Conservation (phyloP, 2,329 filamentous ascomycete species). For the Drechslerella dactyloides region DNA sequence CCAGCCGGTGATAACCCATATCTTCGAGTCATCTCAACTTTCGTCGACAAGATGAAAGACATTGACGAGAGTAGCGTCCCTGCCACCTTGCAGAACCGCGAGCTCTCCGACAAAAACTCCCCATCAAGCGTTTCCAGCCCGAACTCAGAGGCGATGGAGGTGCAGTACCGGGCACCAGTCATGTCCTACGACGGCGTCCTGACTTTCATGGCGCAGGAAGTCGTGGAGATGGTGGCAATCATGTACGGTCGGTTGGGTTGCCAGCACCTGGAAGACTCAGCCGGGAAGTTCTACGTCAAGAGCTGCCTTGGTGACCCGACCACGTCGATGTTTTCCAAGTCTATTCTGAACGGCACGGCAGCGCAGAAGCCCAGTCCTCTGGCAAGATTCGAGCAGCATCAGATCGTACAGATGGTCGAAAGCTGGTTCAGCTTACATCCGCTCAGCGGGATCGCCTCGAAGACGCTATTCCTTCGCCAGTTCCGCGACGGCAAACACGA, state of each 20-base stretch:
- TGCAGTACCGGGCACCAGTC: slow-evolving; percentile 40
- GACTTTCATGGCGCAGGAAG: slow-evolving; percentile 49
- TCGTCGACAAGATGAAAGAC: slow-evolving; percentile 33
- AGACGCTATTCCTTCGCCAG: slow-evolving; percentile 51
- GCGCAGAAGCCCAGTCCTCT: slow-evolving; percentile 36
- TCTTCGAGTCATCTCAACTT: slow-evolving; percentile 34
- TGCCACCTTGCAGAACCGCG: slow-evolving; percentile 32
- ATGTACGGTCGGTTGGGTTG: slow-evolving; percentile 50
- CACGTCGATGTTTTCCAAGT: slow-evolving; percentile 28
- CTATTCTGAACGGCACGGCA: slow-evolving; percentile 32
- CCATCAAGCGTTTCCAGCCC: slow-evolving; percentile 42
- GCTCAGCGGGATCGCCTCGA: slow-evolving; percentile 43
- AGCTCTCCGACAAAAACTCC: slow-evolving; percentile 25
- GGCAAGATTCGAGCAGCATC: slow-evolving; percentile 41
- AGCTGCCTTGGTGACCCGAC: slow-evolving; percentile 39
- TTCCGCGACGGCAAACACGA: slow-evolving; percentile 50
- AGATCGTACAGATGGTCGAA: slow-evolving; percentile 50
- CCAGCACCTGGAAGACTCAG: slow-evolving; percentile 47
- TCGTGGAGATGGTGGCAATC: slow-evolving; percentile 49
- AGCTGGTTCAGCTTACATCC: slow-evolving; percentile 51
- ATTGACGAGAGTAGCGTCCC: slow-evolving; percentile 38
- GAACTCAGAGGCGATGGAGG: slow-evolving; percentile 36
- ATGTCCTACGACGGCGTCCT: slow-evolving; percentile 49
- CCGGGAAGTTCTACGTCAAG: slow-evolving; percentile 48
- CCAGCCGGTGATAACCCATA: slow-evolving; percentile 32